Base-by-base conservation (phyloP, 768 basidiomycete genomes). In the Auriculariales sp. region DNA sequence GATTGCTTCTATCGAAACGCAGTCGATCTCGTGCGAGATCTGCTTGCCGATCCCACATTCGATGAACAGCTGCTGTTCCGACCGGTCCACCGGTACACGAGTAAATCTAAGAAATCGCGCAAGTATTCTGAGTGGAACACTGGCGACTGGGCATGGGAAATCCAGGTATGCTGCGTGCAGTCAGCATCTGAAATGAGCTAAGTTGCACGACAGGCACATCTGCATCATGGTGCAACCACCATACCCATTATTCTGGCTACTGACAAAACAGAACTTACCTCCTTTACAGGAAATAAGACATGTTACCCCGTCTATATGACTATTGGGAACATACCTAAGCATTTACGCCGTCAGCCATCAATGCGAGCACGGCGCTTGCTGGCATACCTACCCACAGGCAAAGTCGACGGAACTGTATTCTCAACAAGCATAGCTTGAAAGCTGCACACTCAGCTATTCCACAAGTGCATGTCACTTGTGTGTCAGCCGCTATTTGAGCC, bases 281-380 rank as follows among this genome's bases (percentile, higher is more conserved):
- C 36, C 28, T 58, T 59, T 48, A 46, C 47, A 3, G 59, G 59
- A 2, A 42, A 58, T 17, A 36, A 58, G 28, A 24, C 39, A 7
- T 44, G 46, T 19, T 51, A 51, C 24, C 73, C 73, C 0, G 64
- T 74, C 0, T 74, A 74, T 54, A 50, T 72, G 0, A 68, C 69
- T 2, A 58, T 71, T 28, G 71, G 68, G 0, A 71, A 71, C 49
- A 59, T 75, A 3, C 60, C 64, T 0, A 73, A 72, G 49, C 56
- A 63, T 2, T 62, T 71, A 14, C 56, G 66, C 0, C 55, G 64
- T 0, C 59, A 71, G 49, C 68, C 69, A 0, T 66, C 63, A 0
- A 24, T 49, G 6, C 61, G 60, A 12, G 68, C 66, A 0, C 59
- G 54, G 14, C 55, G 71, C 1, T 56, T 71, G 0, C 17, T 74